Conservation (phyloP, 1,284 basidiomycete species). For the Xerocomus nothofagi region DNA sequence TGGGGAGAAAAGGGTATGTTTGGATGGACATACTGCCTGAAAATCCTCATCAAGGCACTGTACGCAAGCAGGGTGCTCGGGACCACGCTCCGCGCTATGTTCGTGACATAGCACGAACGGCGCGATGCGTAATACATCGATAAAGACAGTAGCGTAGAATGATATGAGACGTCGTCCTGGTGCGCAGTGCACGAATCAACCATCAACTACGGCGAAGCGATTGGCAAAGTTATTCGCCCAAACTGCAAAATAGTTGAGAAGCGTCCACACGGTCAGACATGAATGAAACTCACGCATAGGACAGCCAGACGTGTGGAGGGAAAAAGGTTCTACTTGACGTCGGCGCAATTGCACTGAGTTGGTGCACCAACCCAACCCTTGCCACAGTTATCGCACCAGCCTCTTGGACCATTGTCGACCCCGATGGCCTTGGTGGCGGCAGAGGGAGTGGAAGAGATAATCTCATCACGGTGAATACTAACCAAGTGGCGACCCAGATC, state of each 20-base stretch:
- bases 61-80: constrained; percentile 38
- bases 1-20: constrained; percentile 6
- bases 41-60: constrained; percentile 35
- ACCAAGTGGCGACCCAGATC: constrained; percentile 84
- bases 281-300: constrained; percentile 27
- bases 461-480: constrained; percentile 78
- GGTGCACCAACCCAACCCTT: constrained; percentile 63
- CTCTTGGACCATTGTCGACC: constrained; percentile 57
- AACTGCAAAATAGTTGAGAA: constrained; percentile 19
- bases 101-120: constrained; percentile 46
- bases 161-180: constrained; percentile 33
- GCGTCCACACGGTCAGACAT: background rate
- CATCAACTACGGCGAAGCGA: constrained; percentile 38
- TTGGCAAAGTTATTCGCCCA: constrained; percentile 38
- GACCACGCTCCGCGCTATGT: constrained; percentile 64
- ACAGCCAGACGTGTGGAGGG: constrained; percentile 5
- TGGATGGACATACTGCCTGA: constrained; percentile 28
- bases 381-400: constrained; percentile 76
- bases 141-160: constrained; percentile 46
- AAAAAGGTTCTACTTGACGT: constrained; percentile 54
- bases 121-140: constrained; percentile 63
- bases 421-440: constrained; percentile 53
- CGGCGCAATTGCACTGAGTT: constrained; percentile 60
- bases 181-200: constrained; percentile 39
- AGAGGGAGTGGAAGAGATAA: constrained; percentile 42